These are phyloP conservation scores for Metschnikowia borealis DNA, from an alignment of 805 yeast species.

Conservation along the genomic window DNA sequence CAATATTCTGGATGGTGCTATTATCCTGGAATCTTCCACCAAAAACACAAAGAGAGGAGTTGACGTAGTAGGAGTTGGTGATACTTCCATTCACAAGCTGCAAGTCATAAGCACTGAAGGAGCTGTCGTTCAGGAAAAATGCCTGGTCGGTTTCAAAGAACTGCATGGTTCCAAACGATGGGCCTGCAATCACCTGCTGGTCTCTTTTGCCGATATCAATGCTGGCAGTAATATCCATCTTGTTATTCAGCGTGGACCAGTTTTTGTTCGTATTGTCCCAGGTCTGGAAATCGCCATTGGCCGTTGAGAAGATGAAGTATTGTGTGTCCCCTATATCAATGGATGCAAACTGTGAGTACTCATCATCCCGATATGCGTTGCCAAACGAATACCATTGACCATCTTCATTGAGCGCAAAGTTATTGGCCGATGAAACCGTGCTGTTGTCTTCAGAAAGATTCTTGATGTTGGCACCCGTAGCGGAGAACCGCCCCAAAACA, in stretches of 20 bases:
- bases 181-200: constrained; percentile 35
- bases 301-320: constrained; percentile 38
- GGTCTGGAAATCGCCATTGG: constrained; percentile 20
- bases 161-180: constrained; percentile 34
- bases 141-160: constrained; percentile 26
- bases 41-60: constrained; percentile 47
- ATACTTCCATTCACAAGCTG: constrained; percentile 21
- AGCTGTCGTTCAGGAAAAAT: constrained; percentile 18
- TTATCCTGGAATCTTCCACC: constrained; percentile 54
- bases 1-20: constrained; percentile 23
- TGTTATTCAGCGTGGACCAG: constrained; percentile 31
- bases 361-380: constrained; percentile 20
- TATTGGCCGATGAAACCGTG: constrained; percentile 22
- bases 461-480: constrained; percentile 18
- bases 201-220: constrained; percentile 17
- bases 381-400: constrained; percentile 45
- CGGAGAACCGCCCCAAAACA: constrained; percentile 30
- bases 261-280: constrained; percentile 40
- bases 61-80: constrained; percentile 40
- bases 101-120: constrained; percentile 22
- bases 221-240: constrained; percentile 27
- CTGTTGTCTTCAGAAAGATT: constrained; percentile 29
- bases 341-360: constrained; percentile 30
- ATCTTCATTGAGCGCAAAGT: constrained; percentile 36
- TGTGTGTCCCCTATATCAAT: constrained; percentile 37